Evolutionary conservation across 73 alveolate genomes (phyloP).

Genomic region (Uronychia binucleata): DNA sequence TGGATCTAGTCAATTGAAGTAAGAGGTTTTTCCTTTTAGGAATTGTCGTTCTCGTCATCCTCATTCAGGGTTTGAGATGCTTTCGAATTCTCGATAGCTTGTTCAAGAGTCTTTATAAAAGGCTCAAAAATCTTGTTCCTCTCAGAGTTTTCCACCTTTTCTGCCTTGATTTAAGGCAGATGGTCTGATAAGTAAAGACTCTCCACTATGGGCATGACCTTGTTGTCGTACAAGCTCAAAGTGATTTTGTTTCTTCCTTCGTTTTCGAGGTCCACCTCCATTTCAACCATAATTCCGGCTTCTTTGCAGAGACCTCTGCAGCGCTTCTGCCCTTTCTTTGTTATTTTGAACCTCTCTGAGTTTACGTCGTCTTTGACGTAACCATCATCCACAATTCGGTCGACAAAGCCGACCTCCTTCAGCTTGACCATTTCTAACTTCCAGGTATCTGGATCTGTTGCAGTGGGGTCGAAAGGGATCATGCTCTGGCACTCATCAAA

Average conservation of each 20-base stretch:
- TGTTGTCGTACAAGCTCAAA: slow-evolving; percentile 36
- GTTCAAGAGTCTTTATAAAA: slow-evolving; percentile 2
- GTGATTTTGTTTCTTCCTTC: slow-evolving; percentile 31
- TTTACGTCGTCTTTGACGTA: background rate
- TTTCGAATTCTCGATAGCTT: background rate
- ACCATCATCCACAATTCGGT: slow-evolving; percentile 1
- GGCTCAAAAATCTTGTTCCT: slow-evolving; percentile 23
- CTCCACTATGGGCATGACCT: slow-evolving; percentile 48
- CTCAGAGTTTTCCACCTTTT: slow-evolving; percentile 14
- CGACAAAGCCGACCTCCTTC: slow-evolving; percentile 27
- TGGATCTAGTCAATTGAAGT: background rate
- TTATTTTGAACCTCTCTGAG: slow-evolving; percentile 3
- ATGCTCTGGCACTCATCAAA: slow-evolving; percentile 18
- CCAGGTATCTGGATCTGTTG: slow-evolving; percentile 5
- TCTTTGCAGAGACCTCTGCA: slow-evolving; percentile 26
- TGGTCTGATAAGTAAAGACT: slow-evolving; percentile 14
- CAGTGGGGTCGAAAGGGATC: slow-evolving; percentile 51
- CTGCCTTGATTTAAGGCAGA: slow-evolving; percentile 7
- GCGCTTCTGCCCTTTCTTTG: slow-evolving; percentile 47
- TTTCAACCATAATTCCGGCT: slow-evolving; percentile 28
- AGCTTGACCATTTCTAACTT: slow-evolving; percentile 26
- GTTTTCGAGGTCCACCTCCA: slow-evolving; percentile 29
- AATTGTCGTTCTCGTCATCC: background rate
- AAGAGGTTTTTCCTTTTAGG: background rate
- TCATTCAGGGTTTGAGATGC: background rate